These are phyloP conservation scores for Colletotrichum salicis DNA, from an alignment of 2,329 filamentous ascomycete species.

Conservation along the genomic window DNA sequence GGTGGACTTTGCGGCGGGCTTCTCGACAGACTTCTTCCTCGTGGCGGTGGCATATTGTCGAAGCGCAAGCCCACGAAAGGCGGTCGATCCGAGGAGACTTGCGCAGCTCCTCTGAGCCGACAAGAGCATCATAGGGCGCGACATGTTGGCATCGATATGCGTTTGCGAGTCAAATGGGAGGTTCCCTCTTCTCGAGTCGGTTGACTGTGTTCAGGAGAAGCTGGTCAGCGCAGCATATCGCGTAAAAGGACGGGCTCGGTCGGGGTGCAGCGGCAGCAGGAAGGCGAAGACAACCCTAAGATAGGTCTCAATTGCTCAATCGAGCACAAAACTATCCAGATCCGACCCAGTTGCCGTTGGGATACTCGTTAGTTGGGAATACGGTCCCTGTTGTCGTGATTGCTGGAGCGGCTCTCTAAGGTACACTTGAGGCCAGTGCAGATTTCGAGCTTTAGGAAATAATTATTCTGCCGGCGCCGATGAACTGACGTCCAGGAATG, in stretches of 20 bases:
- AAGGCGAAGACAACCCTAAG: neutral
- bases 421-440: slow-evolving; percentile 13
- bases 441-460: slow-evolving; percentile 32
- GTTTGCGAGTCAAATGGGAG: neutral
- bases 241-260: neutral
- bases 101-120: slow-evolving; percentile 17
- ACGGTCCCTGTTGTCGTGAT: neutral
- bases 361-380: neutral
- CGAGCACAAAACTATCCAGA: neutral
- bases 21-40: slow-evolving; percentile 15
- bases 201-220: slow-evolving; percentile 11
- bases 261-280: neutral
- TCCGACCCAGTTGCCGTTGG: neutral
- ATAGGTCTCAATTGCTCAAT: neutral
- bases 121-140: slow-evolving; percentile 7
- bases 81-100: slow-evolving; percentile 14
- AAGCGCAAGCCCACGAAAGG: slow-evolving; percentile 8
- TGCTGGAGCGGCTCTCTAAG: slow-evolving; percentile 2
- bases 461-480: slow-evolving; percentile 32
- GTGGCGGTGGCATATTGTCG: slow-evolving; percentile 30
- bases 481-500: neutral
- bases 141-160: neutral
- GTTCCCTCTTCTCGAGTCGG: slow-evolving; percentile 4
- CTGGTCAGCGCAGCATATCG: slow-evolving; percentile 28
- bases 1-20: slow-evolving; percentile 28